Evolutionary conservation across 192 early-diverging fungal species (phyloP).

Genomic region (Backusella westeae): DNA sequence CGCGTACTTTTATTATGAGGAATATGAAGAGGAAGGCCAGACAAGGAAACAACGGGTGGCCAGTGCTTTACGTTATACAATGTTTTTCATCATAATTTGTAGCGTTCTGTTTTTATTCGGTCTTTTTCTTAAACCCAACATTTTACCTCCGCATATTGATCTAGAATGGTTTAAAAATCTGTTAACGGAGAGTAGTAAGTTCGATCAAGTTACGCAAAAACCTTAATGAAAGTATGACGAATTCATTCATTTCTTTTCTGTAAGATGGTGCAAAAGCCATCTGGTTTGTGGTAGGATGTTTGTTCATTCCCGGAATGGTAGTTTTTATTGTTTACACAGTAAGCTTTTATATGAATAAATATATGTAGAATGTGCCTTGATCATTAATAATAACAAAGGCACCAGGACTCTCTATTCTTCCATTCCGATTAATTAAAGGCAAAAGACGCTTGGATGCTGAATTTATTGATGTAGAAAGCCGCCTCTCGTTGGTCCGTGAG

Average conservation of each 20-base stretch:
- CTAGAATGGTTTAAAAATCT: slow-evolving; percentile 51
- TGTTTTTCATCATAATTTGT: slow-evolving; percentile 43
- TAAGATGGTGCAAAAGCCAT: slow-evolving; percentile 37
- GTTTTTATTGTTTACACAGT: slow-evolving; percentile 55
- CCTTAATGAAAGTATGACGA: background rate
- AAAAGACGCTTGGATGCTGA: slow-evolving; percentile 27
- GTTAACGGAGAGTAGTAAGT: slow-evolving; percentile 44
- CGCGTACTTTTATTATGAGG: slow-evolving; percentile 59
- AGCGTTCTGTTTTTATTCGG: slow-evolving; percentile 42
- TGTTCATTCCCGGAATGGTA: slow-evolving; percentile 45
- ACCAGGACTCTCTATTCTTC: slow-evolving; percentile 36
- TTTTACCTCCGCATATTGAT: slow-evolving; percentile 33
- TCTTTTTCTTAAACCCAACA: slow-evolving; percentile 43
- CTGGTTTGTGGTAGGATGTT: slow-evolving; percentile 45
- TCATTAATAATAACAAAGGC: slow-evolving; percentile 18
- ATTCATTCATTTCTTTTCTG: background rate
- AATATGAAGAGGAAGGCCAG: slow-evolving; percentile 40
- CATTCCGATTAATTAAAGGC: slow-evolving; percentile 35
- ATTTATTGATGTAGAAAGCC: slow-evolving; percentile 16
- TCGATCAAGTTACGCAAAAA: background rate
- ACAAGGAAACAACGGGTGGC: slow-evolving; percentile 21
- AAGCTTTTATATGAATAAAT: background rate
- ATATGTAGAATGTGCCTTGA: background rate
- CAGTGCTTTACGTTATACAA: slow-evolving; percentile 47
- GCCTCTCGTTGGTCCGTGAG: slow-evolving; percentile 19